Evolutionary conservation across 768 basidiomycete species (phyloP).

Genomic region (Serendipita vermifera): DNA sequence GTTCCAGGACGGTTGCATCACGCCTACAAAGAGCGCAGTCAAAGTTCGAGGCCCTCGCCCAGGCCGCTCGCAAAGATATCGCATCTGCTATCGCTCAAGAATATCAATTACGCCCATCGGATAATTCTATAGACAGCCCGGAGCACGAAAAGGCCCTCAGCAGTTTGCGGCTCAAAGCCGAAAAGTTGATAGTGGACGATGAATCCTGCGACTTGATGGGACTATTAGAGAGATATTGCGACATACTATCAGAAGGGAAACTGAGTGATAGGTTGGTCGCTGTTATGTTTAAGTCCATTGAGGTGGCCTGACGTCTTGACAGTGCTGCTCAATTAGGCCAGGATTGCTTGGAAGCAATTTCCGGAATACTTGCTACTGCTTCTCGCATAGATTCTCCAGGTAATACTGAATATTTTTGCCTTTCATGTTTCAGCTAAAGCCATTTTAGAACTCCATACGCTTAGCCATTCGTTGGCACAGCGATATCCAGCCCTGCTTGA

Average conservation of each 20-base stretch:
- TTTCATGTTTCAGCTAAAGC: not conserved
- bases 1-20: not conserved
- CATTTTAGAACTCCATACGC: not conserved
- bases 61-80: not conserved
- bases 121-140: not conserved
- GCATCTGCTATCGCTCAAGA: not conserved
- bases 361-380: conserved; percentile 1
- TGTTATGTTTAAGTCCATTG: not conserved
- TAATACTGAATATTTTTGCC: too few species aligned
- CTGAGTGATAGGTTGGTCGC: not conserved
- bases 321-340: not conserved
- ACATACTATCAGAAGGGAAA: not conserved
- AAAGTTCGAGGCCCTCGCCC: not conserved
- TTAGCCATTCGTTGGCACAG: not conserved
- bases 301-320: not conserved
- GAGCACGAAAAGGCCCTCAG: conserved; percentile 2
- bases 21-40: conserved; percentile 3
- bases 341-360: not conserved
- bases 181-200: conserved; percentile 2
- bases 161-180: not conserved
- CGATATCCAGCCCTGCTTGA: not conserved
- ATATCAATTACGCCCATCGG: not conserved
- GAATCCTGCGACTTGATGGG: not conserved
- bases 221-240: not conserved
- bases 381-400: conserved; percentile 8